Base-by-base conservation (phyloP, 305 asterid species). In the Nicotiana rustica region DNA sequence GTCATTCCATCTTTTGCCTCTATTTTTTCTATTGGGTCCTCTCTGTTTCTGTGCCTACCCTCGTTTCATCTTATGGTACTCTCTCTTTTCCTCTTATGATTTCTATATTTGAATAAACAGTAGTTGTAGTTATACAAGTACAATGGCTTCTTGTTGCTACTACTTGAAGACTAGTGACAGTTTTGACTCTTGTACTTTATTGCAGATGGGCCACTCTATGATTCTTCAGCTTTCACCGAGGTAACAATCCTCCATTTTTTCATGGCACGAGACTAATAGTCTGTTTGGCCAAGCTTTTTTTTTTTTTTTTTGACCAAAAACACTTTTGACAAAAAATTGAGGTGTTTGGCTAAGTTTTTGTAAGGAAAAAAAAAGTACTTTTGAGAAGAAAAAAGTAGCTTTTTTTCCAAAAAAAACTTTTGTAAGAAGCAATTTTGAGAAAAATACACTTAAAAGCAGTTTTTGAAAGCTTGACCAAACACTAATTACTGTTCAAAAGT, bases 161-260 rank as follows among this genome's bases (percentile, higher is more conserved):
- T 2, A 29, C 4, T 29, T 19, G 36, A 52, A 52, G 59, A 52
- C 4, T 31, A 59, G 9, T 59, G n/a, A 59, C 64, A 17, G 25
- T 59, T 59, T 18, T 18, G 64, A 59, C 21, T 59, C 69, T 19
- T 12, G 6, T 4, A 15, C 9, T 73, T 13, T 6, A 29, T 61
- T 88, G 89, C 91, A 86, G 91, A 88, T 69, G 91, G 89, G 79
- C 88, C 89, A 67, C 83, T 80, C 1, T 90, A 88, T 67, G 92
- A 90, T 78, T 90, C 89, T 38, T 85, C 90, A 2, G 92, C 91
- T 31, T 84, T 86, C 67, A 44, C 90, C 0, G 84, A 86, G 88
- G 91, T 89, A 70, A 47, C 59, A 6, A 21, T 41, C 49, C 49
- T 41, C 8, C 60, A 15, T 73, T 44, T 77, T 33, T 33, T 79